A percentile compares a stretch with the other conserved stretches of the same genome.
phyloP scores from a whole-genome alignment of 108 stramenopile genomes.

The Skeletonema marinoi region DNA sequence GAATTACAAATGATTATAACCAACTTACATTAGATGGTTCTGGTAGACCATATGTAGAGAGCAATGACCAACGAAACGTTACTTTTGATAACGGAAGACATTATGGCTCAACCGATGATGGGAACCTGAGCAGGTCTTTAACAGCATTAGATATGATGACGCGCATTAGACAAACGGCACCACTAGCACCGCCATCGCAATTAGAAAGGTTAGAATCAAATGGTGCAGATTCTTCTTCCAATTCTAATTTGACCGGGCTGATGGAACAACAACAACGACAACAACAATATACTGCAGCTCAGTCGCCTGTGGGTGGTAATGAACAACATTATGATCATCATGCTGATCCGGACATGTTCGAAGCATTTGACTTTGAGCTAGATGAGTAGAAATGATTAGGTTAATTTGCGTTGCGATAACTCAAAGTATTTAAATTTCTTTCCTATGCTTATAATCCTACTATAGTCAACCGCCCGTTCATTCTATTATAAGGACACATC shows the following conservation, averaged over 20 bases:
- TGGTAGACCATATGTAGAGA: too few species aligned
- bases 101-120: too few species aligned
- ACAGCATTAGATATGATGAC: slow-evolving; percentile 43
- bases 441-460: background rate
- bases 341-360: slow-evolving; percentile 23
- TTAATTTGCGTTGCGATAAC: background rate
- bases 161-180: background rate
- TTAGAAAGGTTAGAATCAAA: background rate
- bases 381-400: background rate
- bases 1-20: background rate
- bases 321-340: slow-evolving; percentile 3
- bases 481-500: slow-evolving; percentile 23
- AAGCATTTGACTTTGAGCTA: slow-evolving; percentile 33
- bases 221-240: background rate
- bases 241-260: background rate
- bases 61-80: too few species aligned
- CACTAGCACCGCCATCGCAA: background rate
- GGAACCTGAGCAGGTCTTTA: slow-evolving; percentile 33
- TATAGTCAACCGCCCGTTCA: background rate
- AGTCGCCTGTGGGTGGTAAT: slow-evolving; percentile 1
- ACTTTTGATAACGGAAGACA: background rate
- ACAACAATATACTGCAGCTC: background rate
- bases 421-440: background rate
- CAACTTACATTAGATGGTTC: slow-evolving; percentile 2
- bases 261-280: background rate